Evolutionary conservation across 1,284 basidiomycete genomes (phyloP), one percentile per base, ranked within the genome.

Genomic region (Apiotrichum montevideense): DNA sequence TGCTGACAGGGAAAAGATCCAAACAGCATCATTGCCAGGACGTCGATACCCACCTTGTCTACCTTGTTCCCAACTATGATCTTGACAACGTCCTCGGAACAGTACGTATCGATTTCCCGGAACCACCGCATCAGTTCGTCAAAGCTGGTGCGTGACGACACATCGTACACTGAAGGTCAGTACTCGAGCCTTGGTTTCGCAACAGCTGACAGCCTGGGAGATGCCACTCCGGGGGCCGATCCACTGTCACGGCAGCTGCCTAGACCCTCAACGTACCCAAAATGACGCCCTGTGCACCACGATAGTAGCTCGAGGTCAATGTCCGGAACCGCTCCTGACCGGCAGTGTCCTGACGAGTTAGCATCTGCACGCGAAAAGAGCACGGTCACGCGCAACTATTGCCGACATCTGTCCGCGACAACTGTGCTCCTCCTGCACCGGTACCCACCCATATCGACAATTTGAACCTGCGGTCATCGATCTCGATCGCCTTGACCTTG

Each of bases 321-420:
- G 93, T 96, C 64, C 93, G 85, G 85, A 97, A 97, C 37, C 94
- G 85, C 79, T 97, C 93, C 78, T 97, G 93, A 83, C 89, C 90
- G 69, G 93, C 93, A 61, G 93, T 97, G 61, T 95, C 91, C 90
- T 92, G 66, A 3, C 7, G 7, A 13, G 37, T 39, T 13, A 39
- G 37, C 37, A 13, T 8, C 37, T 39, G 37, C 8, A 13, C 21
- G 21, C 21, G 21, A 21, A 21, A 21, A 21, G 21, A 21, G 21
- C 21, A 21, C 21, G 21, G 21, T 21, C 21, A 21, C 21, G 21
- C 21, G 21, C 21, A 21, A 21, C 21, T 21, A 21, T 21, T 21
- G 21, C 21, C 21, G 21, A 21, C 21, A 21, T 21, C 21, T 21
- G 21, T 21, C 21, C 21, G 21, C 21, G 21, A 21, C 21, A 21